Evolutionary conservation across 1,284 basidiomycete genomes (phyloP).

Genomic region (Athelia psychrophila): DNA sequence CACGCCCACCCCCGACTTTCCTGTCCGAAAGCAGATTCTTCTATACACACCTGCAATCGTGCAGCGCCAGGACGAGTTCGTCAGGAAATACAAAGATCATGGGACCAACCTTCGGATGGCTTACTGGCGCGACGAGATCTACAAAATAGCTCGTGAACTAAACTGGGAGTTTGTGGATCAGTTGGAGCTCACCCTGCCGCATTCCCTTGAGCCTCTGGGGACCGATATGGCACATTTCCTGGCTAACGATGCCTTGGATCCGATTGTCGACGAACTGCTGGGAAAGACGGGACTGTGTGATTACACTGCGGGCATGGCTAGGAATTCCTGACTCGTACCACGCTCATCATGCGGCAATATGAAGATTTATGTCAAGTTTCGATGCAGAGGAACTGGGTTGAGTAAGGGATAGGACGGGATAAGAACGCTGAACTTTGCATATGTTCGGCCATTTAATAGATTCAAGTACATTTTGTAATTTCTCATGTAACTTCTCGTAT

Average conservation of each 20-base stretch:
- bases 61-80: slow-evolving; percentile 5
- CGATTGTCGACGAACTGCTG: slow-evolving; percentile 6
- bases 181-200: slow-evolving; percentile 5
- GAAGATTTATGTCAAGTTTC: too few species aligned
- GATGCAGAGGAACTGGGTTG: too few species aligned
- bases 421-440: too few species aligned
- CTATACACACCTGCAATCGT: neutral
- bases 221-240: slow-evolving; percentile 4
- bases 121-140: neutral
- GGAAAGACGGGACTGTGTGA: slow-evolving; percentile 4
- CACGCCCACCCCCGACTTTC: neutral
- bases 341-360: too few species aligned
- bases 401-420: too few species aligned
- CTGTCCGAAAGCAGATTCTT: neutral
- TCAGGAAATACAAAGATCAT: slow-evolving; percentile 3
- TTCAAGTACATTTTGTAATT: too few species aligned
- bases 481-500: too few species aligned
- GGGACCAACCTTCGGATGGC: slow-evolving; percentile 2
- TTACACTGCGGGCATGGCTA: too few species aligned
- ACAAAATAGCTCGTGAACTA: neutral
- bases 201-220: slow-evolving; percentile 1
- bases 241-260: slow-evolving; percentile 4
- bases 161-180: slow-evolving; percentile 1
- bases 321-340: too few species aligned
- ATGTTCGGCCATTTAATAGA: too few species aligned